phyloP scores from a whole-genome alignment of 2,329 filamentous ascomycete genomes.

The Phoma sp. region DNA sequence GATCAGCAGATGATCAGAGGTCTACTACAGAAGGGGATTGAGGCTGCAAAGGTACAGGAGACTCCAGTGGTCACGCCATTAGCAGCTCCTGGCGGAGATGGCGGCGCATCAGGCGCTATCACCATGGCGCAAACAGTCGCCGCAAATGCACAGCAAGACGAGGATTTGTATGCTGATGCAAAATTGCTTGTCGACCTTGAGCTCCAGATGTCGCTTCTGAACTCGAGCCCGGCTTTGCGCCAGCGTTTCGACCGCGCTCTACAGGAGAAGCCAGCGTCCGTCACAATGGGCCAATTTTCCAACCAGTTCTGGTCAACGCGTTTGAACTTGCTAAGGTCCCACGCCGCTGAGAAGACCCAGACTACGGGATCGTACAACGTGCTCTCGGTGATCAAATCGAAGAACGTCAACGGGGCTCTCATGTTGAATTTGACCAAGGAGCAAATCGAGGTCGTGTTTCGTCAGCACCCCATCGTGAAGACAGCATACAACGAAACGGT shows the following conservation, averaged over 20 bases:
- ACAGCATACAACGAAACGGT: conserved; percentile 93
- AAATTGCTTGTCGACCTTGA: conserved; percentile 78
- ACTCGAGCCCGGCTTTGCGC: conserved; percentile 75
- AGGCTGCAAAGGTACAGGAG: conserved; percentile 64
- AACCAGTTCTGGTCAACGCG: conserved; percentile 94
- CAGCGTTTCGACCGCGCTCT: conserved; percentile 88
- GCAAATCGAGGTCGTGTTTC: conserved; percentile 91
- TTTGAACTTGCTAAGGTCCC: conserved; percentile 81
- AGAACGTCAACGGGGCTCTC: conserved; percentile 70
- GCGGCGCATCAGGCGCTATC: conserved; percentile 69
- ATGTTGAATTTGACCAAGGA: conserved; percentile 88
- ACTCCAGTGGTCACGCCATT: conserved; percentile 46
- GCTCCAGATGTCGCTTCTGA: conserved; percentile 87
- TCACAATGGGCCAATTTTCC: conserved; percentile 82
- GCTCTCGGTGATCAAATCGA: conserved; percentile 84
- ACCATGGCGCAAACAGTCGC: conserved; percentile 74
- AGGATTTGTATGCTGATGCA: conserved; percentile 80
- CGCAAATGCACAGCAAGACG: conserved; percentile 52
- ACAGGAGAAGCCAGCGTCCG: conserved; percentile 80
- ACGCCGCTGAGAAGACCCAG: conserved; percentile 88
- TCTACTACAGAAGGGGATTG: conserved; percentile 77
- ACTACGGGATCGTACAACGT: conserved; percentile 92
- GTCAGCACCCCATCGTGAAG: conserved; percentile 88
- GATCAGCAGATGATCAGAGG: conserved; percentile 89
- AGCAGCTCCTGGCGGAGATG: conserved; percentile 25